Base-by-base conservation (phyloP, 169 alveolate species). In the Cryptosporidium meleagridis region DNA sequence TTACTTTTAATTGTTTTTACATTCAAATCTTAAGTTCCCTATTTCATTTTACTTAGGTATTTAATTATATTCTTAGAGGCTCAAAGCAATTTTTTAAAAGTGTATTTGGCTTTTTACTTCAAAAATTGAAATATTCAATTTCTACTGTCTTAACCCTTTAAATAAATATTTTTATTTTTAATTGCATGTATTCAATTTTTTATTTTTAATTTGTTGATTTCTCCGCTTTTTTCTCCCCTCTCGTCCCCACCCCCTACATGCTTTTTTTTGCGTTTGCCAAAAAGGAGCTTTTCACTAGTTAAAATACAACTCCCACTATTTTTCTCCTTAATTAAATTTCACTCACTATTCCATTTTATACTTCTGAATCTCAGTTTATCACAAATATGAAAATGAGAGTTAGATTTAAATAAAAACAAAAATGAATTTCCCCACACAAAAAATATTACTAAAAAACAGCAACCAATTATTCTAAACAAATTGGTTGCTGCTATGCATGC, bases 201-300 rank as follows among this genome's bases (percentile, higher is more conserved):
- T 44, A 2, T 44, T 44, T 44, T 48, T 48, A 14, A 48, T 48
- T 48, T 14, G 14, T 48, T 48, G 55, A 48, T 48, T 48, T 48
- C 55, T 48, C 55, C 55, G 55, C 55, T 48, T 48, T 48, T 48
- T 48, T 48, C 55, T 48, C 55, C 55, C 55, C 55, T 48, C 55
- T 48, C 55, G 14, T 48, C 21, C 55, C 55, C 55, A 48, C 55
- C 55, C 55, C 55, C 21, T 48, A 48, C 55, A 48, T 48, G 55
- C 55, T 48, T 14, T 48, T 48, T 48, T 48, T 48, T 48, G 9
- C 18, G 55, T 14, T 44, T 48, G 5, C 21, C 55, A 48, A 48
- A 48, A 14, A 14, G 2, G 21, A 2, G 16, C 3, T 48, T 48
- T 10, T 21, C 21, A 3, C 21, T 0, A 2, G 23, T 14, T 48